phyloP scores from a whole-genome alignment of 495 filamentous ascomycete genomes.

The Penicillium canescens region DNA sequence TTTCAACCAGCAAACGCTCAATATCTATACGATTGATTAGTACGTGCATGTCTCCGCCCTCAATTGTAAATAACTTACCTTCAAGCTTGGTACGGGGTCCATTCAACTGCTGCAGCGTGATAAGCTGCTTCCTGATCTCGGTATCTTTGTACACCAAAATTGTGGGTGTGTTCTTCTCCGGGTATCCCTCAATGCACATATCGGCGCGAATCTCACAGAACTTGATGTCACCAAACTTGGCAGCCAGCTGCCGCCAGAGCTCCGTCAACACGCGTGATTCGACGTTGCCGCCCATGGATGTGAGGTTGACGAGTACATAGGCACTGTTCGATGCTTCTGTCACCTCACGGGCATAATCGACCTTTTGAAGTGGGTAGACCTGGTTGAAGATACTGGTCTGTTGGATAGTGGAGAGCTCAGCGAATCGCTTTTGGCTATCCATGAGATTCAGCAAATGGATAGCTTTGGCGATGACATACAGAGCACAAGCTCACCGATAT shows the following conservation, averaged over 20 bases:
- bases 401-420: constrained; percentile 73
- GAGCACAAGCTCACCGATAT: constrained; percentile 58
- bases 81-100: constrained; percentile 67
- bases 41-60: neutral
- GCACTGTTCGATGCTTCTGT: constrained; percentile 78
- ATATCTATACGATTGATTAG: constrained; percentile 46
- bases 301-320: constrained; percentile 84
- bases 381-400: constrained; percentile 77
- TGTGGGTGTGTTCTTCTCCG: constrained; percentile 91
- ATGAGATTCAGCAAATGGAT: constrained; percentile 17
- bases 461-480: neutral
- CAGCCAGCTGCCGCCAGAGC: constrained; percentile 83
- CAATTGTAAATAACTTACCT: constrained; percentile 38
- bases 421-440: constrained; percentile 71
- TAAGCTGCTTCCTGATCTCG: constrained; percentile 84
- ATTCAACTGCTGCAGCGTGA: constrained; percentile 78
- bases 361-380: constrained; percentile 92
- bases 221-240: constrained; percentile 88
- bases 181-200: constrained; percentile 95
- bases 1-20: constrained; percentile 75
- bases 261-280: constrained; percentile 81
- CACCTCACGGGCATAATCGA: constrained; percentile 89
- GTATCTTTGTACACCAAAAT: constrained; percentile 90
- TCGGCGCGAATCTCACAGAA: constrained; percentile 95
- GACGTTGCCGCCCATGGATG: constrained; percentile 74